These are phyloP conservation scores for Glonium stellatum DNA, from an alignment of 495 filamentous ascomycete species.

Conservation along the genomic window DNA sequence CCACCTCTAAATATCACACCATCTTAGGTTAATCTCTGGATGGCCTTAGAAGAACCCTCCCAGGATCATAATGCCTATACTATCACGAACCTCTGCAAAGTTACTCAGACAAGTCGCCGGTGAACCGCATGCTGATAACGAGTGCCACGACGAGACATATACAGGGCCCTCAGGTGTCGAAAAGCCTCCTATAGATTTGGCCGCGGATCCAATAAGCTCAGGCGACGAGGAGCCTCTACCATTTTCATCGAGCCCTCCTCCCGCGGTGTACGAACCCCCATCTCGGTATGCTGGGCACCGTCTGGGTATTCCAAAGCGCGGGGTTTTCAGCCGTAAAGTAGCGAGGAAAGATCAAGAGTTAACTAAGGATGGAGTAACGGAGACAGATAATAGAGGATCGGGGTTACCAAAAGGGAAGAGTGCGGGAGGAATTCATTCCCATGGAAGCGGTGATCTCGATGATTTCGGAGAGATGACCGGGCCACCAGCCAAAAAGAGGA, in stretches of 20 bases:
- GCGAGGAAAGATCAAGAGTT: not conserved
- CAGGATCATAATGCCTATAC: too few species aligned
- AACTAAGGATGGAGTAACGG: not conserved
- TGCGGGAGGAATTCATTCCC: not conserved
- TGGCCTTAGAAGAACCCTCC: too few species aligned
- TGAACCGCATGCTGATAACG: too few species aligned
- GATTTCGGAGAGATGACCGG: not conserved
- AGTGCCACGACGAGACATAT: too few species aligned
- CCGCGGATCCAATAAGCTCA: not conserved
- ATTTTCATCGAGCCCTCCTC: not conserved
- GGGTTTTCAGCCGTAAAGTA: not conserved
- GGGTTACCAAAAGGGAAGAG: not conserved
- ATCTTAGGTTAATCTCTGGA: too few species aligned
- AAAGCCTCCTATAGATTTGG: not conserved
- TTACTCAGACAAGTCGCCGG: too few species aligned
- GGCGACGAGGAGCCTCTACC: not conserved
- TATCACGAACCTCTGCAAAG: too few species aligned
- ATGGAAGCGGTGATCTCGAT: not conserved
- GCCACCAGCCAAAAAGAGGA: not conserved
- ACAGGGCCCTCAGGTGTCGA: too few species aligned
- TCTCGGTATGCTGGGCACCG: not conserved
- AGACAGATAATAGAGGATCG: not conserved
- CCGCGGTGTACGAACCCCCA: not conserved
- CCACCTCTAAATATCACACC: too few species aligned
- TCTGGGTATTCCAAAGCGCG: not conserved